Conservation (phyloP, 257 asterid species). For the Plantago elongata region DNA sequence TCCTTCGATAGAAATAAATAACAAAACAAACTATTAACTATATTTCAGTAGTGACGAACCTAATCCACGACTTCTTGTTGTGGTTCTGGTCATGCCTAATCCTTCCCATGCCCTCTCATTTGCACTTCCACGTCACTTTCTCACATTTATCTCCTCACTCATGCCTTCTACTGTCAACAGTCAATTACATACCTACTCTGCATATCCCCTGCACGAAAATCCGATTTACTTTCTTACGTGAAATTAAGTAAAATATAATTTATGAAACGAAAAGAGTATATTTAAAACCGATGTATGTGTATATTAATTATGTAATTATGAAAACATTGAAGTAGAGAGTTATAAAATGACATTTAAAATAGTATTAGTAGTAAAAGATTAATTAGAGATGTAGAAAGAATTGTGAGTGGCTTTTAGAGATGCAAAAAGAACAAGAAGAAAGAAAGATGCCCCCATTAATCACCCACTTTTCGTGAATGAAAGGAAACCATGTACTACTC, state of each 20-base stretch:
- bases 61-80: constrained; percentile 46
- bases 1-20: not conserved
- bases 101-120: constrained; percentile 22
- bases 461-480: constrained; percentile 73
- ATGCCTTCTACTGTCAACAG: too few species aligned
- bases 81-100: constrained; percentile 47
- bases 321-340: too few species aligned
- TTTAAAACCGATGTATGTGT: too few species aligned
- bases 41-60: constrained; percentile 27
- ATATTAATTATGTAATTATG: too few species aligned
- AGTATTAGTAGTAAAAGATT: not conserved
- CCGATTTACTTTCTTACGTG: too few species aligned
- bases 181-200: too few species aligned
- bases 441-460: constrained; percentile 32
- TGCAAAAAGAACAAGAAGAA: constrained; percentile 10
- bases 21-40: too few species aligned
- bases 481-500: constrained; percentile 47
- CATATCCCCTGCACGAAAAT: too few species aligned
- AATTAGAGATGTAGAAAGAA: not conserved
- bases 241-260: too few species aligned
- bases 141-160: not conserved
- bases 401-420: not conserved
- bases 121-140: not conserved
- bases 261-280: too few species aligned
- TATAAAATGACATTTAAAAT: too few species aligned